A percentile compares a stretch with the other conserved stretches of the same genome.
Evolutionary conservation across 495 filamentous ascomycete genomes (phyloP).

Genomic region (Xylaria grammica): DNA sequence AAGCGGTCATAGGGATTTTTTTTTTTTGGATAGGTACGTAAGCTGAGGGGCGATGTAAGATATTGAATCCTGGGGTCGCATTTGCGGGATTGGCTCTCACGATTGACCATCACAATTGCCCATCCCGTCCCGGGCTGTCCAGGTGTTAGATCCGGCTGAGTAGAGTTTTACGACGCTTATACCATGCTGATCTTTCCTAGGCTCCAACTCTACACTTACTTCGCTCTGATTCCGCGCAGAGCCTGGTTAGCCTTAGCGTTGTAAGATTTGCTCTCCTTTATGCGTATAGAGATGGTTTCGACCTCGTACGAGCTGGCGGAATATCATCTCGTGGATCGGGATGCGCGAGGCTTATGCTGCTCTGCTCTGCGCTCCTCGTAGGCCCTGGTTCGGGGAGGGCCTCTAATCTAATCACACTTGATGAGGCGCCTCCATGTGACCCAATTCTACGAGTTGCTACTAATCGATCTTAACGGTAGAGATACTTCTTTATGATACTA

Average conservation of each 20-base stretch:
- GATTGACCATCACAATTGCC: conserved; percentile 12
- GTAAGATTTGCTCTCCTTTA: not conserved
- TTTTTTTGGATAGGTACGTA: not conserved
- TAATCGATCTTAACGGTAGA: not conserved
- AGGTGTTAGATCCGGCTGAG: not conserved
- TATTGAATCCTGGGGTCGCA: not conserved
- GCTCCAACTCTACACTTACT: not conserved
- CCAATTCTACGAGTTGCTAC: not conserved
- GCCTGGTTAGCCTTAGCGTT: not conserved
- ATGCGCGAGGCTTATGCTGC: conserved; percentile 4
- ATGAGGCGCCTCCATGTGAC: not conserved
- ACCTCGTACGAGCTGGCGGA: not conserved
- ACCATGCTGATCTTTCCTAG: conserved; percentile 13
- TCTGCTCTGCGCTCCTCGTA: not conserved
- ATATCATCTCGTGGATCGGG: not conserved
- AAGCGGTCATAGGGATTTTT: not conserved
- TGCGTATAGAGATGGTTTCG: not conserved
- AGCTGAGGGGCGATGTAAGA: conserved; percentile 15
- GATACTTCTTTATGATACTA: not conserved
- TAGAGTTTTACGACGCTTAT: conserved; percentile 6
- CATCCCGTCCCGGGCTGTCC: not conserved
- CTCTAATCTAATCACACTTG: not conserved
- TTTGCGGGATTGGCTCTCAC: too few species aligned
- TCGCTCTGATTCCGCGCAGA: not conserved
- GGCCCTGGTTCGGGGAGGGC: not conserved